These are phyloP conservation scores for Botrytis paeoniae DNA, from an alignment of 2,329 filamentous ascomycete genomes.

Conservation along the genomic window DNA sequence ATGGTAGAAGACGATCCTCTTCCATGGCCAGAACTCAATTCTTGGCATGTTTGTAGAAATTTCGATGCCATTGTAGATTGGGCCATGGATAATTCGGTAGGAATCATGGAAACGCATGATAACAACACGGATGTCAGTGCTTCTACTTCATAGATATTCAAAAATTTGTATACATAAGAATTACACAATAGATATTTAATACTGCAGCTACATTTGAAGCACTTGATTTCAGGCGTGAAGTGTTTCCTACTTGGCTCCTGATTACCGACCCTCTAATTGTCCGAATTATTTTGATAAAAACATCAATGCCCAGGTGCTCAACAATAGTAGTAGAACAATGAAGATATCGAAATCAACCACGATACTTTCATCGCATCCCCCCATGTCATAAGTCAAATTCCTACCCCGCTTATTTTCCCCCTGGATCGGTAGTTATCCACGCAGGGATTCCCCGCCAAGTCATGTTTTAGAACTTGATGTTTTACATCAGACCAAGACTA, in stretches of 20 bases:
- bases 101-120: conserved; percentile 35
- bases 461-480: neutral
- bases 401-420: neutral
- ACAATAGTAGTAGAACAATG: neutral
- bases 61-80: conserved; percentile 51
- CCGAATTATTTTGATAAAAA: neutral
- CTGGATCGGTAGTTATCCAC: neutral
- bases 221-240: neutral
- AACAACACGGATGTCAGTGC: conserved; percentile 5
- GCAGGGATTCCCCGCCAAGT: neutral
- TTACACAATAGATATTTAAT: neutral
- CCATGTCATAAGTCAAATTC: neutral
- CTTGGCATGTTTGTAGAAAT: conserved; percentile 52
- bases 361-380: neutral
- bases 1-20: conserved; percentile 44
- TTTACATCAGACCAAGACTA: conserved; percentile 1
- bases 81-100: conserved; percentile 51
- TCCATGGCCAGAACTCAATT: conserved; percentile 55
- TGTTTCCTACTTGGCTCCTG: neutral
- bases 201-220: neutral
- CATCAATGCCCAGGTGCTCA: neutral
- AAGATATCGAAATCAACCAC: neutral
- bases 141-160: neutral
- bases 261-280: no score
- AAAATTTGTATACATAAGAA: neutral